phyloP scores from a whole-genome alignment of 1,284 basidiomycete genomes.

The Clitocybe nebularis region DNA sequence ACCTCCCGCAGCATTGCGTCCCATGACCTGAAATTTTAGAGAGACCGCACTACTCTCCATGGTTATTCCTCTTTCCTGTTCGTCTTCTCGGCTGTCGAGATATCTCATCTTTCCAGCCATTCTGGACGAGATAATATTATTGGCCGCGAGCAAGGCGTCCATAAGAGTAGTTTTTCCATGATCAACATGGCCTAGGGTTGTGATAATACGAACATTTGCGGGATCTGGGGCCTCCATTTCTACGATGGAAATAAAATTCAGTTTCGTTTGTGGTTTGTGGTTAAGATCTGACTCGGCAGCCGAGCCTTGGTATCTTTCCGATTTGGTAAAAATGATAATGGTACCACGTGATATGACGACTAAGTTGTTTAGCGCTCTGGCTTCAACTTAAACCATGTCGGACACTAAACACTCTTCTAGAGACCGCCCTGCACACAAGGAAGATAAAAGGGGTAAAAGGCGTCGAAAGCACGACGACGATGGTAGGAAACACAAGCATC shows the following conservation, averaged over 20 bases:
- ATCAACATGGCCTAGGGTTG: conserved; percentile 82
- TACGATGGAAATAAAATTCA: conserved; percentile 7
- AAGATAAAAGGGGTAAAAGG: conserved; percentile 47
- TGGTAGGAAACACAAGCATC: conserved; percentile 26
- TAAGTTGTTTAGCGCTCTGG: too few relatives aligned
- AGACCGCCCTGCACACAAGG: conserved; percentile 30
- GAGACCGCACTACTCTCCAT: conserved; percentile 98
- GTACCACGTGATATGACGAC: conserved; percentile 19
- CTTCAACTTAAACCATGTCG: conserved; percentile 9
- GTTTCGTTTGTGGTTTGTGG: not conserved
- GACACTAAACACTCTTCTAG: conserved; percentile 19
- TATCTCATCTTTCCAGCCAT: conserved; percentile 98
- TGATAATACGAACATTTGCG: conserved; percentile 67
- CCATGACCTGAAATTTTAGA: conserved; percentile 76
- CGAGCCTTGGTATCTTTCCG: too few relatives aligned
- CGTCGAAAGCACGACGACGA: conserved; percentile 44
- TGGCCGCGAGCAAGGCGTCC: conserved; percentile 93
- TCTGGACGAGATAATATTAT: conserved; percentile 93
- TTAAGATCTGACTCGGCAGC: too few relatives aligned
- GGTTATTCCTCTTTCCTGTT: conserved; percentile 97
- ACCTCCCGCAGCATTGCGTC: conserved; percentile 43
- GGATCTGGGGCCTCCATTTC: conserved; percentile 47
- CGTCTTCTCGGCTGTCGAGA: conserved; percentile 94
- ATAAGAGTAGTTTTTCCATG: conserved; percentile 96
- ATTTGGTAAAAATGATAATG: too few relatives aligned